Conservation (phyloP, 2,329 filamentous ascomycete genomes). For the Paraphoma chrysanthemicola region DNA sequence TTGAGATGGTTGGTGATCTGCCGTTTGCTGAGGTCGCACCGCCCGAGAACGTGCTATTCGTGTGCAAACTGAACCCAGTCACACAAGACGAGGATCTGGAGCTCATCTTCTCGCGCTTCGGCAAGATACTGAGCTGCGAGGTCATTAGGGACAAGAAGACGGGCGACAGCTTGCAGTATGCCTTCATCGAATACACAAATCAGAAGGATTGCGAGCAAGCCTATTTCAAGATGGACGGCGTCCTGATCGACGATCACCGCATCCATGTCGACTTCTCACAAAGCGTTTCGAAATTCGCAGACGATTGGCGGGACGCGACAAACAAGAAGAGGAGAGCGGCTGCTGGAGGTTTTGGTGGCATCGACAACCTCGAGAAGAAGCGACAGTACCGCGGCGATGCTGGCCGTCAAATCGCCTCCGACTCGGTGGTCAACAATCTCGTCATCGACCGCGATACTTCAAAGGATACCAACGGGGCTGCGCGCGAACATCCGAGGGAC, state of each 20-base stretch:
- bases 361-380: constrained; percentile 85
- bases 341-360: constrained; percentile 84
- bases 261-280: constrained; percentile 99
- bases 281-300: constrained; percentile 84
- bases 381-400: constrained; percentile 71
- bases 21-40: constrained; percentile 98
- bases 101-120: constrained; percentile 96
- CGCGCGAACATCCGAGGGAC: constrained; percentile 8
- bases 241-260: constrained; percentile 93
- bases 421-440: constrained; percentile 42
- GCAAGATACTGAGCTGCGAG: constrained; percentile 93
- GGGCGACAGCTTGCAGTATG: constrained; percentile 94
- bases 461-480: constrained; percentile 13
- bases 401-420: constrained; percentile 36
- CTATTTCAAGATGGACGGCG: constrained; percentile 98
- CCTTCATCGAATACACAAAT: constrained; percentile 95
- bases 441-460: constrained; percentile 34
- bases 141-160: constrained; percentile 94
- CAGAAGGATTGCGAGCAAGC: constrained; percentile 92
- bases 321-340: constrained; percentile 76
- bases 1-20: constrained; percentile 97
- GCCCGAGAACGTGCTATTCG: constrained; percentile 95
- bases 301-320: constrained; percentile 85
- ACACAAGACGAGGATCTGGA: constrained; percentile 94
- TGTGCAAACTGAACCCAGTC: constrained; percentile 97